Evolutionary conservation across 2,329 filamentous ascomycete genomes (phyloP).

Genomic region (Aspergillus japonicus): DNA sequence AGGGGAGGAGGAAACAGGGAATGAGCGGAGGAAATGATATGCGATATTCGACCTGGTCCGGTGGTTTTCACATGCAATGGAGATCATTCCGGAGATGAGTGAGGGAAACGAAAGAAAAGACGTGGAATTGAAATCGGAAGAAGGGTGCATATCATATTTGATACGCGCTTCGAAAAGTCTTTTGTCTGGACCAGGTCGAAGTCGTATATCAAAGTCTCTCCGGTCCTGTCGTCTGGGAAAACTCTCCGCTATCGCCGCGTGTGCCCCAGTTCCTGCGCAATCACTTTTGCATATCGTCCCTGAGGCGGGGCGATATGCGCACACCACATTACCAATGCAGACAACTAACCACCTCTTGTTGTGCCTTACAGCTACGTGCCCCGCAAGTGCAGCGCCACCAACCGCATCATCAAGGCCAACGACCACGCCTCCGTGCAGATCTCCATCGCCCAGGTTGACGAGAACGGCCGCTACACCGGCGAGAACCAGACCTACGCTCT

Average conservation of each 20-base stretch:
- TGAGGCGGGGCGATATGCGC: too few relatives aligned
- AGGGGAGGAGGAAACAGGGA: not conserved
- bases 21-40: not conserved
- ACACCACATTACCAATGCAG: slow-evolving; percentile 7
- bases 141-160: not conserved
- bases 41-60: not conserved
- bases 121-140: not conserved
- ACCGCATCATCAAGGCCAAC: slow-evolving; percentile 99
- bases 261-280: too few relatives aligned
- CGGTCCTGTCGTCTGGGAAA: not conserved
- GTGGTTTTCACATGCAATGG: not conserved
- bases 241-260: too few relatives aligned
- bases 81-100: not conserved
- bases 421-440: slow-evolving; percentile 99
- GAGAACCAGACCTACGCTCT: slow-evolving; percentile 98
- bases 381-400: slow-evolving; percentile 97
- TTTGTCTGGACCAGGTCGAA: not conserved
- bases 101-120: not conserved
- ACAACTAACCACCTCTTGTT: slow-evolving; percentile 13
- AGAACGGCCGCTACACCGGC: slow-evolving; percentile 94
- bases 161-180: not conserved
- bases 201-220: not conserved
- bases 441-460: slow-evolving; percentile 95
- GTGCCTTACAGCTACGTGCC: slow-evolving; percentile 75
- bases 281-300: too few relatives aligned